phyloP scores from a whole-genome alignment of 1,284 basidiomycete genomes.

The Fomes fomentarius region DNA sequence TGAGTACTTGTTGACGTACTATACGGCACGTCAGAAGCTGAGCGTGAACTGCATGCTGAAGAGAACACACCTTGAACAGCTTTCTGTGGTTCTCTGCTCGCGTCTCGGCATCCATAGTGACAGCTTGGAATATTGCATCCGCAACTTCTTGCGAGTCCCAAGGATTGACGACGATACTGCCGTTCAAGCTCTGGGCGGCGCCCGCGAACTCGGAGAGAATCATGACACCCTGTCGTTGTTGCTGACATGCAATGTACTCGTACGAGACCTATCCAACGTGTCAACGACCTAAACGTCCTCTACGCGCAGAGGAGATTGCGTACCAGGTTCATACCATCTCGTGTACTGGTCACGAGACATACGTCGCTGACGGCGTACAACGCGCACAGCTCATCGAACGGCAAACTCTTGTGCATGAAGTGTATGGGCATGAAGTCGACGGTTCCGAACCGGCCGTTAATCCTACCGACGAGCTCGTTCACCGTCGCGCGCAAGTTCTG shows the following conservation, averaged over 20 bases:
- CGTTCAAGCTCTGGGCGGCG: slow-evolving; percentile 94
- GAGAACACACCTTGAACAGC: slow-evolving; percentile 75
- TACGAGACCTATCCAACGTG: slow-evolving; percentile 82
- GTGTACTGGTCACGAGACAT: slow-evolving; percentile 92
- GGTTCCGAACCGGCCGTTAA: slow-evolving; percentile 98
- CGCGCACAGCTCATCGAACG: slow-evolving; percentile 95
- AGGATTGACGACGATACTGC: slow-evolving; percentile 93
- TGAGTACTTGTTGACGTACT: slow-evolving; percentile 92
- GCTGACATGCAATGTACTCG: slow-evolving; percentile 97
- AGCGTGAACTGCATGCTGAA: neutral
- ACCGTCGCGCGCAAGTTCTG: slow-evolving; percentile 96
- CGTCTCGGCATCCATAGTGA: slow-evolving; percentile 84
- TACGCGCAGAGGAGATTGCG: slow-evolving; percentile 31
- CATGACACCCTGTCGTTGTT: slow-evolving; percentile 92
- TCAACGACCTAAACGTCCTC: neutral
- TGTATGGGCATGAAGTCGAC: slow-evolving; percentile 99
- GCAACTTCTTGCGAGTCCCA: slow-evolving; percentile 97
- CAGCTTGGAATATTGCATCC: slow-evolving; percentile 92
- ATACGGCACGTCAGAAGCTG: slow-evolving; percentile 2
- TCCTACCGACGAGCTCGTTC: slow-evolving; percentile 97
- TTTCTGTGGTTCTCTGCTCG: slow-evolving; percentile 93
- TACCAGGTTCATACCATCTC: slow-evolving; percentile 99
- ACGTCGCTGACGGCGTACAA: slow-evolving; percentile 97
- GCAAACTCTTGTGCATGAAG: slow-evolving; percentile 95
- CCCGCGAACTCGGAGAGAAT: slow-evolving; percentile 98